Base-by-base conservation (phyloP, 2,329 filamentous ascomycete species). In the Orbilia oligospora region DNA sequence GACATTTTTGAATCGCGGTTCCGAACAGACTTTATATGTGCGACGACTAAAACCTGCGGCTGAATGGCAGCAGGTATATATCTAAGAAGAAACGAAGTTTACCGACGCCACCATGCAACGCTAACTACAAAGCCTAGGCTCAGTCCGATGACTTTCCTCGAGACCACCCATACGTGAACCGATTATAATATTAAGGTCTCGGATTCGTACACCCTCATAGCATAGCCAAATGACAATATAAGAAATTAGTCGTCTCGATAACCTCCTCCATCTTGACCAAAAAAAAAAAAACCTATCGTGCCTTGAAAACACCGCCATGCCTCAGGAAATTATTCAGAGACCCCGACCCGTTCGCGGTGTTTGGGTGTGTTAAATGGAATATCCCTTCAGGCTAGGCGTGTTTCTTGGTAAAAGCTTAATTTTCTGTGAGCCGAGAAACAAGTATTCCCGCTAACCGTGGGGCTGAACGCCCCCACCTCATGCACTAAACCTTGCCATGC, bases 1-100 rank as follows among this genome's bases (percentile, higher is more conserved):
- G 5, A 18, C 14, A 61, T 24, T 44, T 9, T 5, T 9, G 16
- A 38, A 41, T n/a, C 30, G 33, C 8, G 9, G 22, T 44, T 44
- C 56, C 36, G 36, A 61, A 44, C 1, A 41, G 56, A 61, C 36
- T 61, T 61, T 61, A 61, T 61, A 61, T 9, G 18, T 61, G 36
- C 56, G 33, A 44, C 56, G 56, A 61, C 36, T 41, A 5, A 16
- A 24, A 27, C 36, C 27, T 61, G 56, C 33, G 56, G 56, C 56
- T 61, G 56, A 61, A 27, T 3, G 3, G 5, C 16, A 44, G 30
- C 14, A 10, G 3, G 14, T 18, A n/a, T n/a, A n/a, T 41, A 56
- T 18, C 1, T 44, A n/a, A 24, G 30, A 6, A 24, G 2, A 1
- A 9, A 41, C 18, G 55, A 61, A 24, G n/a, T 56, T 14, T 36